Evolutionary conservation across 371 early-diverging fungal species (phyloP).

Genomic region (Mortierella sp.): DNA sequence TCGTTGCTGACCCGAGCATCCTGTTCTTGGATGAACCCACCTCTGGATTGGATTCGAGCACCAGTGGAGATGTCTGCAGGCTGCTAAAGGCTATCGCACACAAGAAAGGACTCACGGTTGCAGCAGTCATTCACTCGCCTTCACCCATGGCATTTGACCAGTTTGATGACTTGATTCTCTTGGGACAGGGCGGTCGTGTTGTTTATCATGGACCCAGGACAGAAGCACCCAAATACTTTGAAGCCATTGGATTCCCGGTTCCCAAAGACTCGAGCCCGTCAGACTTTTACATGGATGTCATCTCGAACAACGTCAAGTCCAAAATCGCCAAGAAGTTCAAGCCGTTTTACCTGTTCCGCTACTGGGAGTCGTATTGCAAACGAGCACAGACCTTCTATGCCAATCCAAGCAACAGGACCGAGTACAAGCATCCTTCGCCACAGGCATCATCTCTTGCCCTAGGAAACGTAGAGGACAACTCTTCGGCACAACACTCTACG

Average conservation of each 20-base stretch:
- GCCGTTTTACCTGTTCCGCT: conserved; percentile 41
- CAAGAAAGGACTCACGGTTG: conserved; percentile 70
- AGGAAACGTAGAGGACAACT: conserved; percentile 13
- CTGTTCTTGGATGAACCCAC: conserved; percentile 97
- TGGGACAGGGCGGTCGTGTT: conserved; percentile 72
- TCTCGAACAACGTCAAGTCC: conserved; percentile 52
- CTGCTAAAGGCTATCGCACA: conserved; percentile 67
- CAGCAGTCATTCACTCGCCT: conserved; percentile 83
- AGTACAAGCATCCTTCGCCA: conserved; percentile 55
- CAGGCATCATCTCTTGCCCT: conserved; percentile 64
- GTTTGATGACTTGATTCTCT: conserved; percentile 77
- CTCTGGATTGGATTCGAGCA: conserved; percentile 79
- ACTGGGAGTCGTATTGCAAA: conserved; percentile 53
- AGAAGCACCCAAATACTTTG: conserved; percentile 62
- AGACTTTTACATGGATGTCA: conserved; percentile 76
- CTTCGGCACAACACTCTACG: not conserved
- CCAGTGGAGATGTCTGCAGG: conserved; percentile 72
- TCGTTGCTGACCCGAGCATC: conserved; percentile 88
- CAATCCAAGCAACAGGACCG: conserved; percentile 87
- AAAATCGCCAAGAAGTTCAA: conserved; percentile 49
- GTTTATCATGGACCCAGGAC: conserved; percentile 71
- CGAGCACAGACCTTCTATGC: conserved; percentile 57
- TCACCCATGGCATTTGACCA: conserved; percentile 68
- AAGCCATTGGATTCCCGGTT: conserved; percentile 63
- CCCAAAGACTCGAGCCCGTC: conserved; percentile 64